Evolutionary conservation across 148 eudicot genomes (phyloP), one percentile per base, ranked within the genome.

Genomic region (Spergularia marina): DNA sequence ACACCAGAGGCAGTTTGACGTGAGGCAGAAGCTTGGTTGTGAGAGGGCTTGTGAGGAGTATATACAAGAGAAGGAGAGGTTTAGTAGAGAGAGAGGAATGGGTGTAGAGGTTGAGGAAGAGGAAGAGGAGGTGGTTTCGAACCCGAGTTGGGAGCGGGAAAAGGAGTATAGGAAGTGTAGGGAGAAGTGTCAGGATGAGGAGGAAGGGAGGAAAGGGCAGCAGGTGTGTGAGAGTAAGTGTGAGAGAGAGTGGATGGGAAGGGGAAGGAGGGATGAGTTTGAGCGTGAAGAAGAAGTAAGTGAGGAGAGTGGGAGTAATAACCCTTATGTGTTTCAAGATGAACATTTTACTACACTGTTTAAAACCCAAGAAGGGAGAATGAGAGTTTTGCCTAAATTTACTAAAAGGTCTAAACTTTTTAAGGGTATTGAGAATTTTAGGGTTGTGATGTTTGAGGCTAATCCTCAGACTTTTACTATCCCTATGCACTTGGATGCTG

Each of bases 401-500:
- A 82, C 73, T 18, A 62, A 94, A 40, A 83, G 89, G 20, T 88
- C 97, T 3, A 74, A 79, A 36, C 91, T 91, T 53, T 86, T 94
- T 56, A 76, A 82, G 7, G 95, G 97, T 21, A 89, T 94, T 65
- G 87, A 89, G 77, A 90, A 91, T 67, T 88, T 55, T 68, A 87
- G 98, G 70, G 81, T 94, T 64, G 60, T 79, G 17, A 73, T 94
- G 55, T 83, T 90, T 55, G 93, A 91, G 82, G 85, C 92, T 36
- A 79, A 89, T 54, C 98, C 98, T 61, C 91, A 83, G 55, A 90
- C 97, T 55, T 90, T 95, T 60, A 12, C 90, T 11, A 57, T 83
- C 2, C 98, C 98, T 20, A 83, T 71, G 3, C 91, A 95, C 54
- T 75, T 71, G 76, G 96, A 94, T 76, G 98, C 97, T 30, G 92